Evolutionary conservation across 495 filamentous ascomycete species (phyloP), one percentile per base, ranked within the genome.

Genomic region (Lasiosphaeris hirsuta): DNA sequence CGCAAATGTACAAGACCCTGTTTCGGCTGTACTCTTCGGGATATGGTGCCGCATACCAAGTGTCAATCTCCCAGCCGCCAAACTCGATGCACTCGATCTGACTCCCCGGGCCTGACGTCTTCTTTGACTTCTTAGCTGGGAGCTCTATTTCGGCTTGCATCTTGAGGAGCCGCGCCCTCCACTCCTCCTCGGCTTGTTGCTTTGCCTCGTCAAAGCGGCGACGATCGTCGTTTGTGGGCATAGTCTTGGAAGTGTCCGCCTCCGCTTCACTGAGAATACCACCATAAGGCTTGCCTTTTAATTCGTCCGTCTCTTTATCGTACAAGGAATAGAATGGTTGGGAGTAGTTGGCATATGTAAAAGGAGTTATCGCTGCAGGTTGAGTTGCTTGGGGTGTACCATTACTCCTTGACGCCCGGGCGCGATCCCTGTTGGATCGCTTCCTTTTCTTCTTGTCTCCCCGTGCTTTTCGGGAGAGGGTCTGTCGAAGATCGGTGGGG

Each of bases 71-170:
- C 73, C 87, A 94, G 40, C 90, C 90, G 30, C 95, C 94, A 73
- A 98, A 97, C 57, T 96, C 92, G 76, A 98, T 96, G 73, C 92
- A 96, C 67, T 97, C 94, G 71, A 98, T 97, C 71, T 96, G 92
- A 65, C 92, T 96, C 3, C 92, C 88, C 4, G 90, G 89, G 0
- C 89, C 91, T 9, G 90, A 87, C 0, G 86, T 81, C 67, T 96
- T 96, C 51, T 73, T 77, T 0, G 76, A 69, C 62, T 76, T 80
- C 62, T 78, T 81, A 23, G 69, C 54, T 1, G 76, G 73, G 3
- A 69, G 58, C 30, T 77, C 76, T 0, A 70, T 61, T 51, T 77
- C 76, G 17, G 75, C 71, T 59, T 78, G 74, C 69, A 78, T 75
- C 8, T 72, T 72, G 35, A 78, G 68, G 3, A 80, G 66, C 10